Evolutionary conservation across 306 rosid genomes (phyloP).

Genomic region (Prunus dulcis): DNA sequence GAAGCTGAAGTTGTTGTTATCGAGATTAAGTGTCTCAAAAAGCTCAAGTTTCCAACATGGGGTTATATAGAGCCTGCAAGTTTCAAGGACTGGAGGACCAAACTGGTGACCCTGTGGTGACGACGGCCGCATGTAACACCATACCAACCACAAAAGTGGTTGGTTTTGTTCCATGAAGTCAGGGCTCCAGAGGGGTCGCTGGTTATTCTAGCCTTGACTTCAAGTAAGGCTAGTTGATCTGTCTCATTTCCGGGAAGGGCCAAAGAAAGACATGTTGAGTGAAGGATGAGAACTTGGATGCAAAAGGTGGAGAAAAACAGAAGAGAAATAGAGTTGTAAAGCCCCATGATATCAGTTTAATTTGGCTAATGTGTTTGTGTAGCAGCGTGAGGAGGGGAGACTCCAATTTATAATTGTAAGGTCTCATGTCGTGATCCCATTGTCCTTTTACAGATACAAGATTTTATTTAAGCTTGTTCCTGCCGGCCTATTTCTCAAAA

Average conservation of each 20-base stretch:
- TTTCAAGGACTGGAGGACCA: not conserved
- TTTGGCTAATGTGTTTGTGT: no score
- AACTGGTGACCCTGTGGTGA: not conserved
- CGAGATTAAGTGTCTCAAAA: no score
- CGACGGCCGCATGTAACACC: conserved; percentile 2
- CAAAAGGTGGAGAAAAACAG: not conserved
- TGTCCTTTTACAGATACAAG: no score
- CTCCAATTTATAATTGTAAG: not conserved
- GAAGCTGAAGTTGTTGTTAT: no score
- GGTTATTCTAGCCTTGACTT: conserved; percentile 2
- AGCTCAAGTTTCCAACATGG: not conserved
- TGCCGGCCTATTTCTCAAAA: no score
- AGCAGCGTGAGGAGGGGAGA: not conserved
- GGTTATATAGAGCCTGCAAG: not conserved
- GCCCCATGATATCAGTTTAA: not conserved
- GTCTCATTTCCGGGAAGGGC: conserved; percentile 5
- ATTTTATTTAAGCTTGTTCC: no score
- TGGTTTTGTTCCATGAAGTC: conserved; percentile 1
- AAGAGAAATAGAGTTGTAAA: not conserved
- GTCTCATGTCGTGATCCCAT: no score
- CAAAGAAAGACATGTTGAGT: not conserved
- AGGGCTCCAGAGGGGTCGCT: not conserved
- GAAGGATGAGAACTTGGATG: not conserved
- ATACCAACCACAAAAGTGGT: not conserved
- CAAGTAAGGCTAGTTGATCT: not conserved